Evolutionary conservation across 2,329 filamentous ascomycete genomes (phyloP).

Genomic region (Colletotrichum sp.): DNA sequence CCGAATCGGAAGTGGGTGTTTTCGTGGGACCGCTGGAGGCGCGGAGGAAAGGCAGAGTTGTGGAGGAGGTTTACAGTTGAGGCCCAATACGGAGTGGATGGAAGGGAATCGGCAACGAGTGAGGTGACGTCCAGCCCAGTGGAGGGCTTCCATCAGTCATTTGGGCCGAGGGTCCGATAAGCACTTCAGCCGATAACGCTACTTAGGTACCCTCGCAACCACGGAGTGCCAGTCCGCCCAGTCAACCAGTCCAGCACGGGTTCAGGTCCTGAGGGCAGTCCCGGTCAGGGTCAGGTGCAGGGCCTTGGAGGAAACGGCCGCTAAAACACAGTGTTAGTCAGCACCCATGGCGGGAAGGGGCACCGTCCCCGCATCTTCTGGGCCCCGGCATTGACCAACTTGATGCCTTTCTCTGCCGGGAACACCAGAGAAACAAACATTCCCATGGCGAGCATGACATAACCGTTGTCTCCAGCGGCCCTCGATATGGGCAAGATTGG

Average conservation of each 20-base stretch:
- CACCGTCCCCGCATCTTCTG: slow-evolving; percentile 16
- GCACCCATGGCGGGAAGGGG: neutral
- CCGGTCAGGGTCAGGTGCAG: neutral
- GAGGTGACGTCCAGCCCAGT: slow-evolving; percentile 1
- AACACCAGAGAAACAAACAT: neutral
- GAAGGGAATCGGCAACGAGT: neutral
- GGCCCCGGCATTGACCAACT: neutral
- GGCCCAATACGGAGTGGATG: neutral
- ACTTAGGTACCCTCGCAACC: neutral
- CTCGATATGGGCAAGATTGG: neutral
- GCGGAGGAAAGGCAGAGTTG: neutral
- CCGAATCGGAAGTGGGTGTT: neutral
- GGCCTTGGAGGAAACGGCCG: neutral
- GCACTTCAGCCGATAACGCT: slow-evolving; percentile 1
- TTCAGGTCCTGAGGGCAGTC: neutral
- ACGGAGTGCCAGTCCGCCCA: neutral
- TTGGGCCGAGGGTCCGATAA: slow-evolving; percentile 17
- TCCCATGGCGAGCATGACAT: neutral
- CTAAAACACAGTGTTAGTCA: neutral
- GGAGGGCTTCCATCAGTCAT: neutral
- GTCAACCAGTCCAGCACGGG: neutral
- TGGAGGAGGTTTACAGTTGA: slow-evolving; percentile 1
- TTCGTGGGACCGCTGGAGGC: neutral
- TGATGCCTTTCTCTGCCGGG: neutral
- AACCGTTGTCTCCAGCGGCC: neutral